Conservation (phyloP, 495 filamentous ascomycete genomes). For the Neurospora sublineolata region DNA sequence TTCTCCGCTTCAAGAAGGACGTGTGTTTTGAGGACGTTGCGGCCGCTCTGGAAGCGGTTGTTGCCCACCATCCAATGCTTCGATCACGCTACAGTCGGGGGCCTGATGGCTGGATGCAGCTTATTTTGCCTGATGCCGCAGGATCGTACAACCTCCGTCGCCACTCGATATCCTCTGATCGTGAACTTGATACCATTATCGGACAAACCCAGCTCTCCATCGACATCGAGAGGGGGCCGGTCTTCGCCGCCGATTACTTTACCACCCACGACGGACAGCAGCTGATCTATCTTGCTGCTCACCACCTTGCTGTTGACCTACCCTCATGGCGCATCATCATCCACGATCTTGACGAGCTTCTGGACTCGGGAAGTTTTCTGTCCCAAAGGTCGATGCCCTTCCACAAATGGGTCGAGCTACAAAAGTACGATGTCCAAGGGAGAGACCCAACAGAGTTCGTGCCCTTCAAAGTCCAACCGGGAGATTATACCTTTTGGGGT, state of each 20-base stretch:
- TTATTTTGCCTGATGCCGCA: slow-evolving; percentile 23
- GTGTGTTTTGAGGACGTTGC: slow-evolving; percentile 37
- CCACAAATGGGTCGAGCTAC: slow-evolving; percentile 47
- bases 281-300: slow-evolving; percentile 51
- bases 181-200: slow-evolving; percentile 30
- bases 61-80: slow-evolving; percentile 63
- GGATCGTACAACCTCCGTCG: slow-evolving; percentile 30
- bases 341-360: slow-evolving; percentile 52
- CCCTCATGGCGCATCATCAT: slow-evolving; percentile 60
- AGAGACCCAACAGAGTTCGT: slow-evolving; percentile 13
- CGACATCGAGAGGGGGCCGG: slow-evolving; percentile 31
- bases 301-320: slow-evolving; percentile 60
- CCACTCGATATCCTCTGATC: slow-evolving; percentile 23
- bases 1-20: slow-evolving; percentile 43
- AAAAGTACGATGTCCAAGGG: slow-evolving; percentile 21
- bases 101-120: slow-evolving; percentile 31
- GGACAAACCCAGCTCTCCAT: slow-evolving; percentile 27
- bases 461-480: slow-evolving; percentile 22
- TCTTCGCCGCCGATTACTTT: slow-evolving; percentile 41
- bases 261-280: slow-evolving; percentile 34
- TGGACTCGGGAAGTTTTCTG: slow-evolving; percentile 35
- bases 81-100: slow-evolving; percentile 46
- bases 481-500: slow-evolving; percentile 36
- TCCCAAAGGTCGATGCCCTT: slow-evolving; percentile 43
- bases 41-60: slow-evolving; percentile 44